These are phyloP conservation scores for Haplosporangium sp. DNA, from an alignment of 371 early-diverging fungal species.

Conservation along the genomic window DNA sequence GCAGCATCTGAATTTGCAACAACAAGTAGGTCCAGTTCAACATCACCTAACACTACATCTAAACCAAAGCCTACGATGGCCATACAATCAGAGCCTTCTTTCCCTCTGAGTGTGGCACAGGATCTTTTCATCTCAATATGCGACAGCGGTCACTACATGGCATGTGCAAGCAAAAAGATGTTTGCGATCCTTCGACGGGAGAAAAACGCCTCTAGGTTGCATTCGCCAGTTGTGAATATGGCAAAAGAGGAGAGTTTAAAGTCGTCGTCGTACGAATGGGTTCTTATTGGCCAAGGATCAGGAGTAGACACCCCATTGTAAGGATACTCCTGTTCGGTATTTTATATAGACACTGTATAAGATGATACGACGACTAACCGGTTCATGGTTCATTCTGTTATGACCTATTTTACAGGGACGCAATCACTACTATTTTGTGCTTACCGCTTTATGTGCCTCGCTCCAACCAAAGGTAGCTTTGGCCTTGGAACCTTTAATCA, in stretches of 20 bases:
- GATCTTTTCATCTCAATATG: constrained; percentile 45
- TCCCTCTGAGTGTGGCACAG: constrained; percentile 51
- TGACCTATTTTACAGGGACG: constrained; percentile 54
- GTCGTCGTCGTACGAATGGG: constrained; percentile 26
- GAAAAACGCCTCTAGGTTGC: constrained; percentile 1
- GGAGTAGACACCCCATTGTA: constrained; percentile 58
- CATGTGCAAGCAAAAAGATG: constrained; percentile 52
- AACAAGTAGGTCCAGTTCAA: constrained; percentile 7
- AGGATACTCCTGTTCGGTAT: constrained; percentile 12
- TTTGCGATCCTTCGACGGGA: constrained; percentile 44
- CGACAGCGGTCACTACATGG: constrained; percentile 50
- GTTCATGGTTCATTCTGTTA: background rate
- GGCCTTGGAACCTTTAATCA: background rate
- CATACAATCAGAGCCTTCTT: constrained; percentile 5
- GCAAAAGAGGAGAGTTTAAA: constrained; percentile 4
- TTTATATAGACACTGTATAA: too few relatives aligned
- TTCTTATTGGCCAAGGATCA: constrained; percentile 65
- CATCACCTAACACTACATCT: constrained; percentile 15
- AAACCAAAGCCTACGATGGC: background rate
- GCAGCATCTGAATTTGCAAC: background rate
- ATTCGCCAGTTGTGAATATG: background rate
- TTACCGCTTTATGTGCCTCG: constrained; percentile 69
- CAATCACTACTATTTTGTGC: constrained; percentile 67
- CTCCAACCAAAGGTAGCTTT: constrained; percentile 62
- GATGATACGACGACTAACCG: background rate